A percentile compares a stretch with the other conserved stretches of the same genome.
Evolutionary conservation across 225 moss, liverwort and hornwort species (phyloP).

Genomic region (Pseudoscleropodium purum): DNA sequence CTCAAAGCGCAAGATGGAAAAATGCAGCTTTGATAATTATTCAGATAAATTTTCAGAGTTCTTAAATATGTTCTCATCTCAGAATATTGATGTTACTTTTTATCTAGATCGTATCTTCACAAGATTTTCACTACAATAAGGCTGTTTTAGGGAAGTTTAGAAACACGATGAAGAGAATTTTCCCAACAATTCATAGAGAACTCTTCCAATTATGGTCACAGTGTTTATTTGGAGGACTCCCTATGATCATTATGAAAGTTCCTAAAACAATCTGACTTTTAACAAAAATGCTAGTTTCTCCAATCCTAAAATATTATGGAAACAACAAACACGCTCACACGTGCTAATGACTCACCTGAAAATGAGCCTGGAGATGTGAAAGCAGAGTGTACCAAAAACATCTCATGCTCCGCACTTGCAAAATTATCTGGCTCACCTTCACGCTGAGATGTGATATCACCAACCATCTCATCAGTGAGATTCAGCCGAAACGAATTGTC

Average conservation of each 20-base stretch:
- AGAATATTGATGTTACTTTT: not conserved
- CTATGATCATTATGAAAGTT: no score
- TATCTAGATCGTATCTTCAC: not conserved
- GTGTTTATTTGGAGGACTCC: not conserved
- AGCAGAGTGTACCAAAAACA: constrained; percentile 65
- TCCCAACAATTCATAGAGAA: not conserved
- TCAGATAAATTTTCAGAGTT: not conserved
- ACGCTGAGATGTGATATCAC: constrained; percentile 31
- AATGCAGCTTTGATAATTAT: not conserved
- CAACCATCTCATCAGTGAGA: constrained; percentile 52
- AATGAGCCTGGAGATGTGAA: constrained; percentile 42
- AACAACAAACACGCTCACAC: not conserved
- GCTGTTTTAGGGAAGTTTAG: no score
- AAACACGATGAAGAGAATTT: not conserved
- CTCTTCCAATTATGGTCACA: not conserved
- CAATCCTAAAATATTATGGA: not conserved
- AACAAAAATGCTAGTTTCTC: not conserved
- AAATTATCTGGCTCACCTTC: constrained; percentile 56
- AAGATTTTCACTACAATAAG: not conserved
- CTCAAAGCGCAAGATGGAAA: not conserved
- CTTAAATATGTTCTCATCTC: not conserved
- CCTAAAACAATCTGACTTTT: not conserved
- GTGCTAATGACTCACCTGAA: constrained; percentile 16
- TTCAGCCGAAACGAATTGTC: constrained; percentile 60
- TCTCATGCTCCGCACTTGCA: constrained; percentile 67